phyloP scores from a whole-genome alignment of 1,139 yeast genomes.

The Scheffersomyces stambukii region DNA sequence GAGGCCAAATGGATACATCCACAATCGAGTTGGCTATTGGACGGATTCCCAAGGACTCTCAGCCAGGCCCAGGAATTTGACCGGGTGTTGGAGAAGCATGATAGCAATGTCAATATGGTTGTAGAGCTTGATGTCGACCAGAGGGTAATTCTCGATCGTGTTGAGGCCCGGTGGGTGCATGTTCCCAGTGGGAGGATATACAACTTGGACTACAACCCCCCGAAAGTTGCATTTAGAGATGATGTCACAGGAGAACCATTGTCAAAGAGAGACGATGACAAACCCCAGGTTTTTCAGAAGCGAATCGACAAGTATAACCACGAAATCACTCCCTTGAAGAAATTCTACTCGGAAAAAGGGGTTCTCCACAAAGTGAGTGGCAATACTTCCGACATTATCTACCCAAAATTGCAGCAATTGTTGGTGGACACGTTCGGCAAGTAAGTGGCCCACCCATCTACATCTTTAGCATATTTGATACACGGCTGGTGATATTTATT shows the following conservation, averaged over 20 bases:
- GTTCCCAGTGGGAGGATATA: slow-evolving; percentile 81
- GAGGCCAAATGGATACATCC: slow-evolving; percentile 42
- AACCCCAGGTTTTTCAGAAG: slow-evolving; percentile 59
- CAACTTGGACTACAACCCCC: slow-evolving; percentile 84
- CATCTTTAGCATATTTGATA: too few species aligned
- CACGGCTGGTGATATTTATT: too few species aligned
- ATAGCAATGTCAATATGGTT: slow-evolving; percentile 59
- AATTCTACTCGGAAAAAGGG: slow-evolving; percentile 52
- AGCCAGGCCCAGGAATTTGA: slow-evolving; percentile 66
- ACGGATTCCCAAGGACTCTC: slow-evolving; percentile 86
- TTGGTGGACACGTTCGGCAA: slow-evolving; percentile 18
- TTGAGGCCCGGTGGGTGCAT: slow-evolving; percentile 85
- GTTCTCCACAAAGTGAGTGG: slow-evolving; percentile 62
- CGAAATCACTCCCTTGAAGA: slow-evolving; percentile 60
- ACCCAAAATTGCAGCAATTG: slow-evolving; percentile 57
- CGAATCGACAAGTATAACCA: slow-evolving; percentile 61
- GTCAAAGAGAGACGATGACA: slow-evolving; percentile 77
- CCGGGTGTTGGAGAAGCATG: slow-evolving; percentile 31
- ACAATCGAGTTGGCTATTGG: slow-evolving; percentile 65
- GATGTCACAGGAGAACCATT: slow-evolving; percentile 88
- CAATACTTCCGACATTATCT: slow-evolving; percentile 77
- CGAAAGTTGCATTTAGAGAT: slow-evolving; percentile 73
- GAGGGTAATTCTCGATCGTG: slow-evolving; percentile 69
- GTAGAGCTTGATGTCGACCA: slow-evolving; percentile 85
- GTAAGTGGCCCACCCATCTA: too few species aligned